Evolutionary conservation across 148 eudicot species (phyloP), one percentile per base, ranked within the genome.

Genomic region (Cornus florida): DNA sequence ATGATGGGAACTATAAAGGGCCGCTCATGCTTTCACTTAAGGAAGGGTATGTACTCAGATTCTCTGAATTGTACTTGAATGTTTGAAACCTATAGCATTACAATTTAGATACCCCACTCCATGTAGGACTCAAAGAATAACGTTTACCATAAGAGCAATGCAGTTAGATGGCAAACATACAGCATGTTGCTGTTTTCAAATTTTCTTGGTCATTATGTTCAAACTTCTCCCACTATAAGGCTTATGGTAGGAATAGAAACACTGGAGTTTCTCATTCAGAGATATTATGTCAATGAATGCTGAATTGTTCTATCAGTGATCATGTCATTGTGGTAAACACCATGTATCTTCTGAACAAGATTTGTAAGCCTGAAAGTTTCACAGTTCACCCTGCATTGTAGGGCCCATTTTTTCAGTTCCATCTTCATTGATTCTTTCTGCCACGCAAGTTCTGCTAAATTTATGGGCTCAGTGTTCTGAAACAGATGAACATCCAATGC

Each of bases 1-100:
- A 84, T 75, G 95, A 96, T 75, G 99, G 99, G 41, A 93, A 93
- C 84, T 92, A 87, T 74, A 93, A 83, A 87, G 98, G 98, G 65
- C 83, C 91, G 50, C 95, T 96, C 84, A 87, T 87, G 88, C 95
- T 96, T 46, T 79, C 94, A 17, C 71, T 93, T 73, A 89, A 91
- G 77, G 87, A 83, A 89, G 98, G 99, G 99, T 95, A 93, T 38
- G 90, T 60, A n/a, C 10, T 84, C 59, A 8, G 53, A 68, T 57
- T 57, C 62, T 57, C 20, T 57, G 62, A 57, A 57, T 16, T 57
- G 5, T 57, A 19, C 62, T 35, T 57, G 62, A 13, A 6, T 62
- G 23, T 62, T 14, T 20, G 7, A 62, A n/a, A 62, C 66, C 19
- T 6, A 7, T 17, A 24, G 24, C 4, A n/a, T 62, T 20, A 62